These are phyloP conservation scores for Trichoderma lentiforme DNA, from an alignment of 2,329 filamentous ascomycete species.

Conservation along the genomic window DNA sequence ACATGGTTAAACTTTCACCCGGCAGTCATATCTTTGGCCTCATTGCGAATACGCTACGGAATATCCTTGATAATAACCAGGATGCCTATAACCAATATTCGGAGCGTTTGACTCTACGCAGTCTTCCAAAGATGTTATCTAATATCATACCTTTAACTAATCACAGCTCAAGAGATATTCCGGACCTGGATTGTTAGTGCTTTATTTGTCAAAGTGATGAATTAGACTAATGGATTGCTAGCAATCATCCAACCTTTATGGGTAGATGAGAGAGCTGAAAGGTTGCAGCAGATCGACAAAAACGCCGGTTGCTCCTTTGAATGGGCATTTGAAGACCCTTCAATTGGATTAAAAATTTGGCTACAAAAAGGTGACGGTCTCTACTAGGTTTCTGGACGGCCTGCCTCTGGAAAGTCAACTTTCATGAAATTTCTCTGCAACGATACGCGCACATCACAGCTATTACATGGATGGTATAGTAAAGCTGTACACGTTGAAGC, in stretches of 20 bases:
- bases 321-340: constrained; percentile 6
- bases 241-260: neutral
- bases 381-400: constrained; percentile 1
- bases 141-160: no score
- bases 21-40: neutral
- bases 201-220: neutral
- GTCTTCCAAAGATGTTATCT: no score
- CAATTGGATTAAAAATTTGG: neutral
- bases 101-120: neutral
- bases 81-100: neutral
- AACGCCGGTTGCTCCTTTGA: neutral
- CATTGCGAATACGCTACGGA: neutral
- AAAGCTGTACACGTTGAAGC: neutral
- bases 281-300: neutral
- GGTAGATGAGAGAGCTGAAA: neutral
- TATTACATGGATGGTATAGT: neutral
- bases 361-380: neutral
- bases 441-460: neutral
- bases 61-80: neutral
- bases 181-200: neutral
- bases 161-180: neutral
- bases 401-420: constrained; percentile 13
- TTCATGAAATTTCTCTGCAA: constrained; percentile 8
- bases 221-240: neutral
- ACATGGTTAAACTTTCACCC: constrained; percentile 6